Percentiles rank a stretch among this genome's conserved stretches.
Evolutionary conservation across 2,329 filamentous ascomycete genomes (phyloP).

Genomic region (Cadophora luteo-olivacea): DNA sequence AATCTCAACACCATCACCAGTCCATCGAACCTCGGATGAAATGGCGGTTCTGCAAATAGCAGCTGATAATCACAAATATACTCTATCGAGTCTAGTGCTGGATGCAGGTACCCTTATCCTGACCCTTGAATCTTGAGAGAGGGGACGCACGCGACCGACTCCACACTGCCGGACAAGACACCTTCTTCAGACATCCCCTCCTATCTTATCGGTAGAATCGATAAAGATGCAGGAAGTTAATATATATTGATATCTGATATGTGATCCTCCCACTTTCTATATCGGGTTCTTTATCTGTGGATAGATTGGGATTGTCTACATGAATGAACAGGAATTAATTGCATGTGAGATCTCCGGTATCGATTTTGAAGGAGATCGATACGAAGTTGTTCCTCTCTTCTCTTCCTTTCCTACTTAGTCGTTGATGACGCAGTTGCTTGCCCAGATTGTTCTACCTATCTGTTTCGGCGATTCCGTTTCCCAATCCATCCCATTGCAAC

Average conservation of each 20-base stretch:
- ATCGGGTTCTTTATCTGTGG: neutral
- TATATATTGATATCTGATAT: neutral
- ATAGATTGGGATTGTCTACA: neutral
- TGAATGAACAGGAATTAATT: neutral
- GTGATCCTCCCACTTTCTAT: neutral
- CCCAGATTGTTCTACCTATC: neutral
- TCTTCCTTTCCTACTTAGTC: neutral
- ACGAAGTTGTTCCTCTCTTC: neutral
- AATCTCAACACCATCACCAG: neutral
- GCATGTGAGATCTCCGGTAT: neutral
- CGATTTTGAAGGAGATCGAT: neutral
- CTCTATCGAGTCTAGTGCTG: neutral
- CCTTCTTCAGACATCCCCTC: neutral
- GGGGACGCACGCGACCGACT: neutral
- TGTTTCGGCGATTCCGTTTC: neutral
- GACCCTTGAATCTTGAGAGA: neutral
- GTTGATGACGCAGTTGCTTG: no score
- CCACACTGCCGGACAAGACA: neutral
- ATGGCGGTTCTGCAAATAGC: neutral
- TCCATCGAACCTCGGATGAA: neutral
- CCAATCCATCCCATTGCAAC: no score
- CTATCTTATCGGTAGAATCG: neutral
- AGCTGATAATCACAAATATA: neutral
- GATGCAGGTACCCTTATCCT: constrained; percentile 6
- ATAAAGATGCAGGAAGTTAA: neutral